Base-by-base conservation (phyloP, 2,329 filamentous ascomycete genomes). In the Myriosclerotinia scirpicola region DNA sequence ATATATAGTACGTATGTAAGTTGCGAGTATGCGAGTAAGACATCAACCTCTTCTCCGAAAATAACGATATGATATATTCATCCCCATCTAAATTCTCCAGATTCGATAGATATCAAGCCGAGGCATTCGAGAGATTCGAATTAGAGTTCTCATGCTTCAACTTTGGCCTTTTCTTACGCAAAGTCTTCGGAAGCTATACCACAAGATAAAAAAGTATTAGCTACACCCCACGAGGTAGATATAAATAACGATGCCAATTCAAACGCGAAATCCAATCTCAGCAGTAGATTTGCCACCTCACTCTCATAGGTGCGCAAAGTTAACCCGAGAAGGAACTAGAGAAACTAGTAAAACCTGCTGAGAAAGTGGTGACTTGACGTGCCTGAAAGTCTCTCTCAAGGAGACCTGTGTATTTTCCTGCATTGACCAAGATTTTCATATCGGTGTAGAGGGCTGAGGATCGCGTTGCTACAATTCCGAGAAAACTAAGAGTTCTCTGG, bases 361-460 rank as follows among this genome's bases (percentile, higher is more conserved):
- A 52, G 54, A 65, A 60, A 58, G 56, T 50, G 34, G 15, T 53
- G 60, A 65, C 55, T n/a, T 65, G 42, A 65, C 63, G 63, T 65
- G 63, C 63, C 54, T 65, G 34, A 65, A 34, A 58, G 42, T 52
- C 44, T 50, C 15, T 59, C 4, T 64, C 44, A 14, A 72, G 46
- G 5, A 75, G 67, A 54, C 71, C 70, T 48, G 69, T 70, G 30
- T 65, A 64, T n/a, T 65, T 61, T 38, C 70, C 73, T 22, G 70
- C 67, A 30, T 71, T 60, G 68, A 84, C 80, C 17, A 97, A 82
- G 67, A 97, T 95, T 62, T 85, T 84, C 75, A 90, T 85, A 76
- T 97, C 93, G 56, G 86, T 85, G 58, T 80, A 79, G 8, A 97
- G 84, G 9, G 91, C 90, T 58, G 92, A 92, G 0, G 91, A 91